Evolutionary conservation across 805 yeast species (phyloP).

Genomic region (Wickerhamiella domercqiae): DNA sequence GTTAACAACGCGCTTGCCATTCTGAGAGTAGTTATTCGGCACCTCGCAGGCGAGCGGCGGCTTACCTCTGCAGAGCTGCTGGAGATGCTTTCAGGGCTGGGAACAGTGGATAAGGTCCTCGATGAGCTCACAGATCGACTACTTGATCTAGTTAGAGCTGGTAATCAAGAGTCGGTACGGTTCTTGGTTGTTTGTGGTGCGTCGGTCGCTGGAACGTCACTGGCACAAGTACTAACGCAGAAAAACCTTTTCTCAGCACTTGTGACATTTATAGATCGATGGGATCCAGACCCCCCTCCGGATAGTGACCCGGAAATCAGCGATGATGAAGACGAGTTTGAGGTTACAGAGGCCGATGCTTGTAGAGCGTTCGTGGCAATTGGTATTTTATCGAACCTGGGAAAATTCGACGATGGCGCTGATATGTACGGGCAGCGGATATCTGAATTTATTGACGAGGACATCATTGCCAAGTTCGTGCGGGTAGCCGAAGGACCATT

Average conservation of each 20-base stretch:
- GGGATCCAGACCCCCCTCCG: slow-evolving; percentile 10
- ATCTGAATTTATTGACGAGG: slow-evolving; percentile 27
- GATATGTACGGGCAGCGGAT: slow-evolving; percentile 25
- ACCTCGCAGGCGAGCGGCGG: slow-evolving; percentile 9
- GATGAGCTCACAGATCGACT: slow-evolving; percentile 20
- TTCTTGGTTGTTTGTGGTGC: slow-evolving; percentile 20
- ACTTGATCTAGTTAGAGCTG: slow-evolving; percentile 16
- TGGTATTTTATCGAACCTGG: slow-evolving; percentile 26
- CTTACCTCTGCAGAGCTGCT: slow-evolving; percentile 22
- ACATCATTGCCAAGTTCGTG: slow-evolving; percentile 22
- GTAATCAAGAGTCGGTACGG: slow-evolving; percentile 4
- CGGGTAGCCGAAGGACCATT: slow-evolving; percentile 14
- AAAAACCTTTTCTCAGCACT: slow-evolving; percentile 27
- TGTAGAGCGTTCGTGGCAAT: slow-evolving; percentile 20
- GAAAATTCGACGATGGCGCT: slow-evolving; percentile 21
- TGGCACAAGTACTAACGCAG: slow-evolving; percentile 22
- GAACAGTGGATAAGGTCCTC: slow-evolving; percentile 21
- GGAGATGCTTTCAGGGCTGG: slow-evolving; percentile 24
- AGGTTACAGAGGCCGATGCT: slow-evolving; percentile 19
- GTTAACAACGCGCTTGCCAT: slow-evolving; percentile 17
- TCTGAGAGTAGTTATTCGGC: slow-evolving; percentile 18
- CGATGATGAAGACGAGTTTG: slow-evolving; percentile 1
- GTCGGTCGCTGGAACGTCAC: slow-evolving; percentile 22
- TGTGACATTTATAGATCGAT: slow-evolving; percentile 20
- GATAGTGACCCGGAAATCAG: not conserved